Percentiles rank a stretch among this genome's conserved stretches.
Conservation (phyloP, 352 stramenopile species). For the Pythium dissimile region DNA sequence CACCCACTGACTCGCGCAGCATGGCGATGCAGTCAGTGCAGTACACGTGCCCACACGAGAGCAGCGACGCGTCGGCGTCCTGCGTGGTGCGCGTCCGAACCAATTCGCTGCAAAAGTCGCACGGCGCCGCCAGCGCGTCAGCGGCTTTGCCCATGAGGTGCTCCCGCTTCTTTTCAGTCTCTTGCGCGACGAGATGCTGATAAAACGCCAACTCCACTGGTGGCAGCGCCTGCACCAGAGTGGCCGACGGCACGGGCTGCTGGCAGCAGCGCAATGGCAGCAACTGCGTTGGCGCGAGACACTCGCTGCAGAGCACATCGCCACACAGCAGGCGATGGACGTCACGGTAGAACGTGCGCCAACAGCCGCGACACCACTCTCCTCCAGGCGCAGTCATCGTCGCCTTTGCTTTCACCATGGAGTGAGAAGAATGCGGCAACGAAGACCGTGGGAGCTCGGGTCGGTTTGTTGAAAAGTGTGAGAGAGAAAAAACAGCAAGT, state of each 20-base stretch:
- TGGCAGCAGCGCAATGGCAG: slow-evolving; percentile 42
- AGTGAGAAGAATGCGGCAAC: too few relatives aligned
- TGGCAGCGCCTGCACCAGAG: slow-evolving; percentile 28
- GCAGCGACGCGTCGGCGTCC: not conserved
- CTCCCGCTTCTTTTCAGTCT: not conserved
- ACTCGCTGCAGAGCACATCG: slow-evolving; percentile 25
- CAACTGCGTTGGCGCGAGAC: slow-evolving; percentile 22
- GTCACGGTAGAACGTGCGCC: not conserved
- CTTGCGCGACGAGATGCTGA: slow-evolving; percentile 23
- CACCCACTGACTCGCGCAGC: not conserved
- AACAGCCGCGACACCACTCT: slow-evolving; percentile 7
- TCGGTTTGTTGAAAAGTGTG: too few relatives aligned
- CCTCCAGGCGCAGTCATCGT: not conserved
- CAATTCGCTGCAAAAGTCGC: slow-evolving; percentile 1
- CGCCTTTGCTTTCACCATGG: not conserved
- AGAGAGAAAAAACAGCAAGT: too few relatives aligned
- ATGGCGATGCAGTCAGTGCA: slow-evolving; percentile 2
- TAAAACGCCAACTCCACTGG: slow-evolving; percentile 42
- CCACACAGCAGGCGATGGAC: slow-evolving; percentile 27
- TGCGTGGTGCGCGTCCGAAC: not conserved
- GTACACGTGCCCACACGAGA: slow-evolving; percentile 19
- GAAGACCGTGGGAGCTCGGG: too few relatives aligned
- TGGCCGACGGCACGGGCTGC: slow-evolving; percentile 26
- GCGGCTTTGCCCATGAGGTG: not conserved
- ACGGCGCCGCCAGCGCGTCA: not conserved